Evolutionary conservation across 495 filamentous ascomycete species (phyloP).

Genomic region (Aspergillus carlsbadensis): DNA sequence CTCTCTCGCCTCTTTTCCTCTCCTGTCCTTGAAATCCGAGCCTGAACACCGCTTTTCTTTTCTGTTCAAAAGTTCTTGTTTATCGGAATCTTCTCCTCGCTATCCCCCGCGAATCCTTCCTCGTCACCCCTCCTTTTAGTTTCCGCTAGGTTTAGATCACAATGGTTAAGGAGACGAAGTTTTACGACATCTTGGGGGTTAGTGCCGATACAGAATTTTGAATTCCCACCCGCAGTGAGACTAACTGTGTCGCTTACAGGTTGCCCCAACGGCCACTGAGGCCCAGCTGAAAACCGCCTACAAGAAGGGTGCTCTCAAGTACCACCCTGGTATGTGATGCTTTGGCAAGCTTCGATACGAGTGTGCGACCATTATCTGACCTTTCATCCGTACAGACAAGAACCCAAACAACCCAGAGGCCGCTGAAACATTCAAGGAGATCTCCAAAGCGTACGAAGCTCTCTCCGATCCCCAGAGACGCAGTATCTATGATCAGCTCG

Average conservation of each 20-base stretch:
- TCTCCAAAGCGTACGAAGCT: conserved; percentile 92
- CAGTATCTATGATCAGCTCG: conserved; percentile 91
- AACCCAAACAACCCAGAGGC: conserved; percentile 91
- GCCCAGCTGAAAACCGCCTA: conserved; percentile 86
- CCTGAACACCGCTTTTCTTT: conserved; percentile 13
- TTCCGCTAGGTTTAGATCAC: conserved; percentile 33
- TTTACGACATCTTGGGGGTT: conserved; percentile 86
- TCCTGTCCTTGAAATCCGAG: conserved; percentile 3
- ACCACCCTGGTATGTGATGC: conserved; percentile 73
- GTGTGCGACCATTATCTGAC: neutral
- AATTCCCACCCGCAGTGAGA: conserved; percentile 1
- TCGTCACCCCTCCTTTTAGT: neutral
- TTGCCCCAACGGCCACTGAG: conserved; percentile 68
- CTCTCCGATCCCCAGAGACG: conserved; percentile 92
- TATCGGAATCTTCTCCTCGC: conserved; percentile 7
- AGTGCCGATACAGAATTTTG: conserved; percentile 28
- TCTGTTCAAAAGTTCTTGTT: conserved; percentile 23
- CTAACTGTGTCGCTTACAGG: conserved; percentile 50
- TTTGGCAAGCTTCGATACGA: neutral
- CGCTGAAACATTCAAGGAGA: conserved; percentile 96
- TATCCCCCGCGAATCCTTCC: conserved; percentile 18
- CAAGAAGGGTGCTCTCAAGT: conserved; percentile 84
- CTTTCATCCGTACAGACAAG: conserved; percentile 65
- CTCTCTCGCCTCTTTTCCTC: conserved; percentile 13
- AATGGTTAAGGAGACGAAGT: conserved; percentile 90